Evolutionary conservation across 352 stramenopile genomes (phyloP), one percentile per base, ranked within the genome.

Genomic region (Phytophthora vignae): DNA sequence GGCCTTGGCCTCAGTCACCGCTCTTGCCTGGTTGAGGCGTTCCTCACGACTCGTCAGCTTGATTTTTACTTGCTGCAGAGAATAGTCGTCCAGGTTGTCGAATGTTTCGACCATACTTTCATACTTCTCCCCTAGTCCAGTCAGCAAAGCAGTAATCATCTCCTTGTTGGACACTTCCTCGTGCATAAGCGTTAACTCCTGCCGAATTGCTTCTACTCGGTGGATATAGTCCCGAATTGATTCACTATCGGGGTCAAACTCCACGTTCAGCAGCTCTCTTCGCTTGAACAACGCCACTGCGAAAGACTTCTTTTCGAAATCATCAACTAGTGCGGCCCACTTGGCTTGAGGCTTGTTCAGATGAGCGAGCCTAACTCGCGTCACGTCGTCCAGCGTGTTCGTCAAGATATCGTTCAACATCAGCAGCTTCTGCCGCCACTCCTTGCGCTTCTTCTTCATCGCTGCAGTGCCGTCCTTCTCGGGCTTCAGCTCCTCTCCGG

Each of bases 241-340:
- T 17, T 53, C 19, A 12, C 38, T 17, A 17, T 42, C 36, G 15
- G 36, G 3, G 54, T 53, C 55, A 62, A 62, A 38, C 14, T 53
- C 38, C 9, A 54, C 55, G 14, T 53, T 62, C 4, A 53, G 19
- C 36, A 62, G 55, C 38, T 62, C 36, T 55, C 44, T 14, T 19
- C 44, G 44, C n/a, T 50, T 50, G n/a, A 50, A 50, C n/a, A 50
- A 58, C 38, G 46, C 55, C 15, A 72, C 64, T 46, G 31, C 42
- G 21, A 60, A 72, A 12, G 57, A 66, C 15, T 67, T 72, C 38
- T 72, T 63, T 12, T 69, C 42, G 11, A 69, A 69, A 57, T 69
- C 40, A 2, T 58, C 62, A n/a, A 69, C 62, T 2, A 57, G 33
- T 38, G 49, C 31, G 33, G 11, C 61, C 64, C 56, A 61, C 56